Evolutionary conservation across 768 basidiomycete genomes (phyloP), one percentile per base, ranked within the genome.

Genomic region (Suillus subaureus): DNA sequence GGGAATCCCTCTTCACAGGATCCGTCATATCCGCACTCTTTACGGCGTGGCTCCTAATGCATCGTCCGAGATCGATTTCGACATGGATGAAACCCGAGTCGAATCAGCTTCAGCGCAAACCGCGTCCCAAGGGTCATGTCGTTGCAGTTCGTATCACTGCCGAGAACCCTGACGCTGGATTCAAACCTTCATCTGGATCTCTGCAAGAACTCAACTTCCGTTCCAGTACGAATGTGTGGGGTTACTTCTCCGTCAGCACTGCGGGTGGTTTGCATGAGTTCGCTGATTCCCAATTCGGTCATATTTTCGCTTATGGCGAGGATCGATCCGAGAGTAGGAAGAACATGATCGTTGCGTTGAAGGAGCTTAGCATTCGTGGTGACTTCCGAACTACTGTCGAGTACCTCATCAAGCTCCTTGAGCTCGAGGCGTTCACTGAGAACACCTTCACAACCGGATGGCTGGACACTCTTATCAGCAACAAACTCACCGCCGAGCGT

Each of bases 191-290:
- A 2, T 96, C 94, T 3, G 97, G 97, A 69, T 91, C 93, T 45
- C 83, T 99, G 18, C 97, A 99, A 77, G 97, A 99, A 75, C 93
- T 99, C 70, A 99, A 99, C 79, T 99, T 99, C 90, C 91, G 97
- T 65, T 98, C 96, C 33, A 97, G 93, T 79, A 98, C 95, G 54
- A 99, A 99, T 68, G 97, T 99, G 54, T 99, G 97, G 97, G 97
- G 97, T 67, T 99, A 99, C 82, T 99, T 99, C 85, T 99, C 97
- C 18, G 97, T 99, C 71, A 89, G 88, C 52, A 91, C 91, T 16
- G 91, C 96, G 12, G 97, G 97, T 76, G 97, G 97, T 77, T 87
- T 99, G 62, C 97, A 99, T 79, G 96, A 99, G 78, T 99, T 96
- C 72, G 97, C 97, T 49, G 97, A 99, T 79, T 99, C 97, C 11